phyloP scores from a whole-genome alignment of 768 basidiomycete species.

The Collybiopsis confluens region DNA sequence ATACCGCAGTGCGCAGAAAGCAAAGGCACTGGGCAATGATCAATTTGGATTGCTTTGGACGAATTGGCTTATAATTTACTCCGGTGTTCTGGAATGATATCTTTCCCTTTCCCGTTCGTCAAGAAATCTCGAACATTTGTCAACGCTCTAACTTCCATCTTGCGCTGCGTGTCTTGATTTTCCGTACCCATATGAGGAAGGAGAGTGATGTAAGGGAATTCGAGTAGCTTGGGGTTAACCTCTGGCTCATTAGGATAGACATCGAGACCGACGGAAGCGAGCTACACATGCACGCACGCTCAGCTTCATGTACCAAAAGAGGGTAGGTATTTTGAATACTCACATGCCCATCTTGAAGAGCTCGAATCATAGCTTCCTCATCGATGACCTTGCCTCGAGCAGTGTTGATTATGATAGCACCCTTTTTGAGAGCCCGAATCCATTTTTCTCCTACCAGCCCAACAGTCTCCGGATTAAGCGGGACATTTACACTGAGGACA shows the following conservation, averaged over 20 bases:
- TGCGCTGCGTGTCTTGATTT: slow-evolving; percentile 72
- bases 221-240: slow-evolving; percentile 73
- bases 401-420: slow-evolving; percentile 79
- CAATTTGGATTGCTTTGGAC: too few relatives aligned
- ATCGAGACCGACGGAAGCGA: slow-evolving; percentile 78
- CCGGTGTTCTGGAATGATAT: slow-evolving; percentile 65
- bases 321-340: too few relatives aligned
- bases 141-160: slow-evolving; percentile 85
- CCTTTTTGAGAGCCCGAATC: slow-evolving; percentile 75
- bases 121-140: slow-evolving; percentile 73
- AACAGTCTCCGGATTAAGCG: slow-evolving; percentile 69
- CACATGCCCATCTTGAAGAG: slow-evolving; percentile 85
- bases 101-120: slow-evolving; percentile 55
- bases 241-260: slow-evolving; percentile 84
- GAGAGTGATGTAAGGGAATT: slow-evolving; percentile 79
- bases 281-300: too few relatives aligned
- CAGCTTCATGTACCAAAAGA: too few relatives aligned
- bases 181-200: slow-evolving; percentile 93
- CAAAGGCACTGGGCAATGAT: too few relatives aligned
- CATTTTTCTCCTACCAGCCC: slow-evolving; percentile 70
- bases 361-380: slow-evolving; percentile 80
- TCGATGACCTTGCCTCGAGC: slow-evolving; percentile 90
- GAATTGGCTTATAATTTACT: too few relatives aligned
- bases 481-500: slow-evolving; percentile 83
- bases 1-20: too few relatives aligned